A percentile compares a stretch with the other conserved stretches of the same genome.
Conservation (phyloP, 768 basidiomycete genomes). For the Amylocystis lapponica region DNA sequence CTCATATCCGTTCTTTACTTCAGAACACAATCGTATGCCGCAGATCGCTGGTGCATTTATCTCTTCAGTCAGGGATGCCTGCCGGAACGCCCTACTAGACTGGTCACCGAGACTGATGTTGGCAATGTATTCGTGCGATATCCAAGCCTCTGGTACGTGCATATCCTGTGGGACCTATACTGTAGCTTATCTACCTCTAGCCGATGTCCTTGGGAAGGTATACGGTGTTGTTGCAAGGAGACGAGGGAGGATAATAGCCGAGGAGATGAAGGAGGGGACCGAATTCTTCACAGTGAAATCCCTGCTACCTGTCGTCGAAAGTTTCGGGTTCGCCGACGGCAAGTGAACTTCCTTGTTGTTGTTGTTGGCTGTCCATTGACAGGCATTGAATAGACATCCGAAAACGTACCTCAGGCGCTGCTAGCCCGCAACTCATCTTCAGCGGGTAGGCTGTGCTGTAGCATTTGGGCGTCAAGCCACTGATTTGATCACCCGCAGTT, state of each 20-base stretch:
- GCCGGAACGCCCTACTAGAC: slow-evolving; percentile 83
- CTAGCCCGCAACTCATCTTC: slow-evolving; percentile 95
- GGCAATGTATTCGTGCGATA: slow-evolving; percentile 98
- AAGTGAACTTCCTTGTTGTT: slow-evolving; percentile 18
- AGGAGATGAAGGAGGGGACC: slow-evolving; percentile 98
- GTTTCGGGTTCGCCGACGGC: slow-evolving; percentile 98
- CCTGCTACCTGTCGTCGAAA: slow-evolving; percentile 90
- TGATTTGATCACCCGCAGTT: slow-evolving; percentile 39
- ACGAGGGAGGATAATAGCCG: slow-evolving; percentile 87
- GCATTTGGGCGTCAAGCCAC: not conserved
- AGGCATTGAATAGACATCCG: slow-evolving; percentile 69
- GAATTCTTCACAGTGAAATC: slow-evolving; percentile 91
- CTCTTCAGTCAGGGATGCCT: slow-evolving; percentile 84
- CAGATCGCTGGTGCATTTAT: slow-evolving; percentile 90
- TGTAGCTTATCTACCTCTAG: slow-evolving; percentile 38
- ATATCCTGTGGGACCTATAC: slow-evolving; percentile 1
- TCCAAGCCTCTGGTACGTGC: slow-evolving; percentile 89
- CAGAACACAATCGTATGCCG: slow-evolving; percentile 74
- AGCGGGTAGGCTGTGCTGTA: slow-evolving; percentile 64
- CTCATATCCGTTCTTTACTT: slow-evolving; percentile 1
- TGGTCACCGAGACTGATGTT: slow-evolving; percentile 97
- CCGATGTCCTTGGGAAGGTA: slow-evolving; percentile 95
- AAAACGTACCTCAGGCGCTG: slow-evolving; percentile 93
- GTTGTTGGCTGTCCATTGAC: not conserved
- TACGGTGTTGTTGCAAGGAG: slow-evolving; percentile 92